Percentiles rank a stretch among this genome's conserved stretches.
Evolutionary conservation across 2,329 filamentous ascomycete genomes (phyloP).

Genomic region (Samsoniella hepiali): DNA sequence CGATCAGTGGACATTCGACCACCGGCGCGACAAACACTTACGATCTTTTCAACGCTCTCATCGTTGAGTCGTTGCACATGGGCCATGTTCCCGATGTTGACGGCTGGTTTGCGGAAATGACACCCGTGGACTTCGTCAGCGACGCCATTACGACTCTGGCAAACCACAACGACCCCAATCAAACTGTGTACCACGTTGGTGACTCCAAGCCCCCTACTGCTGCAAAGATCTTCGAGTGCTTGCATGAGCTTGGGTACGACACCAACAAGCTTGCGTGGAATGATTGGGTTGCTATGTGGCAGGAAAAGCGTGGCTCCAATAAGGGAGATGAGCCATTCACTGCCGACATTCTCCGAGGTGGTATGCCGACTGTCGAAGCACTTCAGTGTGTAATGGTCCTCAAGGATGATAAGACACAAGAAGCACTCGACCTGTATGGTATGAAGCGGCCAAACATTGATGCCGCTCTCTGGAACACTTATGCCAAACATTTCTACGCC

Average conservation of each 20-base stretch:
- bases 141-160: slow-evolving; percentile 69
- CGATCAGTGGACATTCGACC: slow-evolving; percentile 73
- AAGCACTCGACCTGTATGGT: slow-evolving; percentile 50
- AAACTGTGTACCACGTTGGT: slow-evolving; percentile 70
- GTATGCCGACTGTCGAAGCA: slow-evolving; percentile 74
- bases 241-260: slow-evolving; percentile 66
- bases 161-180: slow-evolving; percentile 58
- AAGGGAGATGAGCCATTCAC: slow-evolving; percentile 72
- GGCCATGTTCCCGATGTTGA: slow-evolving; percentile 67
- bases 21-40: slow-evolving; percentile 75
- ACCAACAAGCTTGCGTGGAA: slow-evolving; percentile 66
- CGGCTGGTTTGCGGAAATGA: slow-evolving; percentile 80
- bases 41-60: slow-evolving; percentile 71
- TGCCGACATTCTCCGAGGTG: slow-evolving; percentile 73
- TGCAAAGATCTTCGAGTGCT: slow-evolving; percentile 59
- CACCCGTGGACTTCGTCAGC: slow-evolving; percentile 77
- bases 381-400: slow-evolving; percentile 69
- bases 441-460: slow-evolving; percentile 68
- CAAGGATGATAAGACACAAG: slow-evolving; percentile 65
- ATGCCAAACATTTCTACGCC: slow-evolving; percentile 76
- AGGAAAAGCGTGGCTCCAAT: slow-evolving; percentile 60
- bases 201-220: slow-evolving; percentile 69
- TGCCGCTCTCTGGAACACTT: slow-evolving; percentile 67
- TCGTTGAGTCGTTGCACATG: slow-evolving; percentile 73
- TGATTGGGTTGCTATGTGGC: slow-evolving; percentile 73